Evolutionary conservation across 139 green algal species (phyloP).

Genomic region (Chlamydomonas schloesseri): DNA sequence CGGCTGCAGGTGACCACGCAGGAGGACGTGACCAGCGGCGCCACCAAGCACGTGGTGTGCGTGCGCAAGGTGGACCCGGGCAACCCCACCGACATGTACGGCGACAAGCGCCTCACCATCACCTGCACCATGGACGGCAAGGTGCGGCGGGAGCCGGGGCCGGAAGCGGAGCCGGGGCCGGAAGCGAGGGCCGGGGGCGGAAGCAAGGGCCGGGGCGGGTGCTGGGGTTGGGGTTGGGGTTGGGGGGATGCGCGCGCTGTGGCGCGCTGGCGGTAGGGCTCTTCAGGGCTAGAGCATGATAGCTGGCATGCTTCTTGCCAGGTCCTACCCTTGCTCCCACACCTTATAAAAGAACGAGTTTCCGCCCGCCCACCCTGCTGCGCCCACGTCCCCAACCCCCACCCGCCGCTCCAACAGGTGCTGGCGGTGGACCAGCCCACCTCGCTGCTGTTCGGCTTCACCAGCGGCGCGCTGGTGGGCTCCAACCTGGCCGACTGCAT

Average conservation of each 20-base stretch:
- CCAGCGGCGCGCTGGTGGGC: background rate
- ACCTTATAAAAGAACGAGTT: too few relatives aligned
- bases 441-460: slow-evolving; percentile 4
- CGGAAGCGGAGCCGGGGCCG: background rate
- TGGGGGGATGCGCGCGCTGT: too few relatives aligned
- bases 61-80: slow-evolving; percentile 13
- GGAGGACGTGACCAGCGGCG: slow-evolving; percentile 24
- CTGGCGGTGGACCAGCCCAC: slow-evolving; percentile 10
- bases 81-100: background rate
- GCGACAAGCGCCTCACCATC: background rate
- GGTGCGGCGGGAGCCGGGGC: background rate
- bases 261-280: too few relatives aligned
- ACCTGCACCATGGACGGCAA: slow-evolving; percentile 4
- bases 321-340: too few relatives aligned
- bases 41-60: slow-evolving; percentile 50
- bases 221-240: too few relatives aligned
- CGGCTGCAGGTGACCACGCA: slow-evolving; percentile 37
- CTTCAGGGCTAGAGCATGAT: too few relatives aligned
- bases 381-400: too few relatives aligned
- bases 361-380: too few relatives aligned
- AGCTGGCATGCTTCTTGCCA: too few relatives aligned
- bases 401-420: background rate
- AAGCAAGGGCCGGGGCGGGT: too few relatives aligned
- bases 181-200: too few relatives aligned
- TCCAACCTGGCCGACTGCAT: slow-evolving; percentile 39